phyloP scores from a whole-genome alignment of 2,329 filamentous ascomycete genomes.

The Exophiala dermatitidis region DNA sequence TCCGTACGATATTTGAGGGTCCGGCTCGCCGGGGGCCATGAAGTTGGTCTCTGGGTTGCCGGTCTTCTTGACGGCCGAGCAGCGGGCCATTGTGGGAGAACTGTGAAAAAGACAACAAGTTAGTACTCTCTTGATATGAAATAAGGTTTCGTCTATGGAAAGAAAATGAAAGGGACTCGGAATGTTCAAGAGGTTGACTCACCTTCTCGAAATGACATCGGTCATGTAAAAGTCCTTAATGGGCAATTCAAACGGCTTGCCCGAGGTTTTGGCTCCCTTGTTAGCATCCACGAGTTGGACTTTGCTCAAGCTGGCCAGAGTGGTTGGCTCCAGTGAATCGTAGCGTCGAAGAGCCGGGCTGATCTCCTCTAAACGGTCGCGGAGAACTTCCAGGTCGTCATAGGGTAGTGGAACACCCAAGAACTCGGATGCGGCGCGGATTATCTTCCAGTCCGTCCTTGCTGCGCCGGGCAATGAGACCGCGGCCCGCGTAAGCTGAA shows the following conservation, averaged over 20 bases:
- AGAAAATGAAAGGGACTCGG: not conserved
- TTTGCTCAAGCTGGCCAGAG: conserved; percentile 71
- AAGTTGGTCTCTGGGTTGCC: conserved; percentile 72
- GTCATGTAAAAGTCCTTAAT: conserved; percentile 99
- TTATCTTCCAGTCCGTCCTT: conserved; percentile 97
- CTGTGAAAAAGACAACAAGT: conserved; percentile 41
- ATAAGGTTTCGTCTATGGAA: not conserved
- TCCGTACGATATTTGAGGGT: conserved; percentile 36
- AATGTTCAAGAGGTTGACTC: conserved; percentile 33
- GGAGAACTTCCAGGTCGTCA: conserved; percentile 79
- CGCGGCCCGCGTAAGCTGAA: conserved; percentile 86
- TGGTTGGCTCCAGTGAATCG: conserved; percentile 78
- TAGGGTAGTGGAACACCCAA: conserved; percentile 81
- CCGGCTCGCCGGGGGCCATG: conserved; percentile 60
- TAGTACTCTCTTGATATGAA: conserved; percentile 4
- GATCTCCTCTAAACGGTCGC: conserved; percentile 92
- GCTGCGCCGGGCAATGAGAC: conserved; percentile 82
- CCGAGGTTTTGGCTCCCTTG: conserved; percentile 70
- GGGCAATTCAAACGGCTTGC: conserved; percentile 69
- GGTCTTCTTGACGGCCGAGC: conserved; percentile 82
- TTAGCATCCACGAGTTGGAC: conserved; percentile 95
- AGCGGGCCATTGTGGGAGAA: conserved; percentile 96
- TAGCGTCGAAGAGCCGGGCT: conserved; percentile 83
- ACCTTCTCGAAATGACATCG: conserved; percentile 94
- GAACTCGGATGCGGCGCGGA: conserved; percentile 87